Evolutionary conservation across 768 basidiomycete genomes (phyloP), one percentile per base, ranked within the genome.

Genomic region (Lactifluus piperatus): DNA sequence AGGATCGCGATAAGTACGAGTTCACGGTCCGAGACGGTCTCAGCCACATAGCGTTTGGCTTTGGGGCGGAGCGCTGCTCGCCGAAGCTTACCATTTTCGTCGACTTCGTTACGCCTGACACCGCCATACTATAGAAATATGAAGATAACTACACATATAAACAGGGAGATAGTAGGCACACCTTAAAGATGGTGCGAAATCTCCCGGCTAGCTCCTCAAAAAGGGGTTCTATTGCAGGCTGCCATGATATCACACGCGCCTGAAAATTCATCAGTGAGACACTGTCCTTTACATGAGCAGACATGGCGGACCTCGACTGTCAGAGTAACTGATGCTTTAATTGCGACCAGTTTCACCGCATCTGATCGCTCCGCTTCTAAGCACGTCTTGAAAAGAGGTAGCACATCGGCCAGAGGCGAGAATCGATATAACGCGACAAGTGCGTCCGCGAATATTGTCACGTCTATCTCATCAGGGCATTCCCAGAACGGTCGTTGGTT

Each of bases 341-440:
- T 76, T 2, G 79, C 91, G 58, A 82, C 81, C 11, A 86, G 81
- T 74, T 93, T 93, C 64, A 90, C 81, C 1, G 86, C 85, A 26
- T 91, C 88, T 1, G 88, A 86, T 30, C 86, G 80, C 65, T 91
- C 87, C 9, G 90, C 82, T 56, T 86, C 83, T 43, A 91, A 68
- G 62, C 89, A 88, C 14, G 75, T 74, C 22, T 73, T 66, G 67
- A 93, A 88, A 6, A 91, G 66, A 0, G 76, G 75, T 7, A 84
- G 48, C 2, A 82, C 76, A 39, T 89, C 85, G 45, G 83, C 79
- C 44, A 77, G 73, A 0, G 86, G 79, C 22, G 89, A 69, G 64
- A 86, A 88, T 14, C 88, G 81, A 69, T 80, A 93, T 10, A 91
- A 70, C 1, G 81, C 79, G 2, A 85, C 85, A 9, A 97, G 73